Evolutionary conservation across 257 asterid species (phyloP), one percentile per base, ranked within the genome.

Genomic region (Capsicum chinense): DNA sequence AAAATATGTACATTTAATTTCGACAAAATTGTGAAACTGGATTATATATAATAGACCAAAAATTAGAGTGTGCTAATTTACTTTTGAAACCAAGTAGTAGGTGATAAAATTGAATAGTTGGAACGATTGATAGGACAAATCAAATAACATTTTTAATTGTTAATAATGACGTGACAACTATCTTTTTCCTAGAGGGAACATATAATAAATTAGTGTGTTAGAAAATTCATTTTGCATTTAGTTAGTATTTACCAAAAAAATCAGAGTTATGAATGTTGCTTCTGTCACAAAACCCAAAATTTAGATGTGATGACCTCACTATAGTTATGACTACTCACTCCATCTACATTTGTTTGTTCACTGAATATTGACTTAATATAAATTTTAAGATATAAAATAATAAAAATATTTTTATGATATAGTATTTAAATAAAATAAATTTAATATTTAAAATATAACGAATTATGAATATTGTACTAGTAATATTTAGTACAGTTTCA

Each of bases 231-330:
- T 50, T 74, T 50, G 81, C 81, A 74, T 74, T 74, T 19, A 74
- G 62, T 74, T 74, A 1, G 33, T 26, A 47, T 74, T 50, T 74
- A 74, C 81, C 81, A 48, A 50, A 12, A 17, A 21, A 10, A 10
- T 73, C 47, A 74, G 60, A 74, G 62, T 12, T 74, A 47, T 47
- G 42, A 47, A 50, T 56, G 62, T 74, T 74, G 47, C 47, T 13
- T 7, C 47, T 50, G 62, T 74, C 81, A 50, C 21, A 0, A 1
- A 74, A 33, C 62, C 47, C 35, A 48, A 74, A 6, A 4, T 73
- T 73, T 47, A n/a, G 17, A 47, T n/a, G n/a, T 73, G n/a, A 73
- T 73, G 42, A 73, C 80, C n/a, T 73, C 80, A 48, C 59, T n/a
- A 71, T 5, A 47, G n/a, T 5, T 17, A 71, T 44, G 17, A 9